Evolutionary conservation across 1,284 basidiomycete genomes (phyloP), one percentile per base, ranked within the genome.

Genomic region (Apiotrichum siamense): DNA sequence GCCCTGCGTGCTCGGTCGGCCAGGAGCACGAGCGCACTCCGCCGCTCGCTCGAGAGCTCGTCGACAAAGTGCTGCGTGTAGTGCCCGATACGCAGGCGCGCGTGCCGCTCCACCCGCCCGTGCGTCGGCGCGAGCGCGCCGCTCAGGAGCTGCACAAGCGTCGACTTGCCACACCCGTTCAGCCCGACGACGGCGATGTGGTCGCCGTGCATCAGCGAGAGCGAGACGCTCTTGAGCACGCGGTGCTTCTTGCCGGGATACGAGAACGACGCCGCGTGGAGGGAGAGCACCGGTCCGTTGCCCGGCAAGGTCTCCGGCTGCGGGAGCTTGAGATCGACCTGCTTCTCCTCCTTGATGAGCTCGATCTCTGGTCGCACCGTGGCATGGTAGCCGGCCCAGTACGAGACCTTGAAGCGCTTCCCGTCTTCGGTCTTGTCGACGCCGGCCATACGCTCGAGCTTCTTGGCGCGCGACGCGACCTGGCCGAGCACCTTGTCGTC

Each of bases 401-500:
- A 15, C 82, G 76, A 58, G 32, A 85, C 75, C 70, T 85, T 86
- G 75, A 85, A 86, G 11, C 80, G 75, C 38, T 64, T 65, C 2
- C 78, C 78, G 48, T 76, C 77, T 20, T 69, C 72, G 44, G 70
- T 77, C 23, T 75, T 75, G 63, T 84, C 81, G 33, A 78, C 58
- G 7, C 81, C 81, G 67, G 74, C 79, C n/a, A 81, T 74, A 32
- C 82, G 79, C 47, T 81, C 79, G 31, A 81, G 72, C 66, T 85
- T 85, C 70, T 81, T 83, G 65, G 82, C 79, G 9, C 84, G 69
- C 31, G 78, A 80, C 52, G 78, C 78, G n/a, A 77, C 80, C 35
- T 57, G 55, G 7, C 46, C 43, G 25, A 54, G 55, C 33, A 57
- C 52, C 47, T 57, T 57, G 44, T 54, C 52, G 47, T 57, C 52